Base-by-base conservation (phyloP, 2,329 filamentous ascomycete genomes). In the Phialemoniopsis sp. region DNA sequence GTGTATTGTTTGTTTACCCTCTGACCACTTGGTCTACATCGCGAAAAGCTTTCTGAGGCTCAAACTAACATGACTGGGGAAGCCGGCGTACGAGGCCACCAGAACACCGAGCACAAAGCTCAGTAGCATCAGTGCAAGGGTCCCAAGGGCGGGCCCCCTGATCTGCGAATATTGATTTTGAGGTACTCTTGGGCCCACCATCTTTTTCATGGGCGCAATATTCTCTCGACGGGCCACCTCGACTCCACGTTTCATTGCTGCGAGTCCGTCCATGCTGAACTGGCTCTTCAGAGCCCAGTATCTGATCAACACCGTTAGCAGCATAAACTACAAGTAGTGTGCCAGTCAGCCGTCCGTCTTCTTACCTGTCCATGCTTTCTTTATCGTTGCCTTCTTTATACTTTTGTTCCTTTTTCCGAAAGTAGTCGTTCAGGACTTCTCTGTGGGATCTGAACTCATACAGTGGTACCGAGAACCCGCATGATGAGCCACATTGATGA, bases 251-350 rank as follows among this genome's bases (percentile, higher is more conserved):
- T 53, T 48, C 52, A 67, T 59, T 1, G 56, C 62, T 0, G 63
- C 63, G 0, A 67, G 50, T 1, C 60, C 60, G 32, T 67, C 64
- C 37, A 67, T 55, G 33, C 61, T 65, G 46, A 51, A 62, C 0
- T 62, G 52, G 37, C 64, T 67, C 47, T 67, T 67, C 30, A 51
- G 42, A 0, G 64, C 64, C 63, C 64, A 67, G 45, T 67, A 67
- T 17, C 59, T 63, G 15, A 44, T 10, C 21, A 26, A 6, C 21
- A 26, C 6, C 6, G 21, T 26, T 26, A 26, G 10, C 21, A 10
- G 21, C 6, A 10, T 26, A 10, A 26, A 26, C 6, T 6, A 26
- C 21, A 26, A 10, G 21, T n/a, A n/a, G n/a, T n/a, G n/a, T n/a
- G n/a, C n/a, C n/a, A n/a, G n/a, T n/a, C n/a, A n/a, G n/a, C n/a